Evolutionary conservation across 768 basidiomycete species (phyloP), one percentile per base, ranked within the genome.

Genomic region (Phaffia tasmanica): DNA sequence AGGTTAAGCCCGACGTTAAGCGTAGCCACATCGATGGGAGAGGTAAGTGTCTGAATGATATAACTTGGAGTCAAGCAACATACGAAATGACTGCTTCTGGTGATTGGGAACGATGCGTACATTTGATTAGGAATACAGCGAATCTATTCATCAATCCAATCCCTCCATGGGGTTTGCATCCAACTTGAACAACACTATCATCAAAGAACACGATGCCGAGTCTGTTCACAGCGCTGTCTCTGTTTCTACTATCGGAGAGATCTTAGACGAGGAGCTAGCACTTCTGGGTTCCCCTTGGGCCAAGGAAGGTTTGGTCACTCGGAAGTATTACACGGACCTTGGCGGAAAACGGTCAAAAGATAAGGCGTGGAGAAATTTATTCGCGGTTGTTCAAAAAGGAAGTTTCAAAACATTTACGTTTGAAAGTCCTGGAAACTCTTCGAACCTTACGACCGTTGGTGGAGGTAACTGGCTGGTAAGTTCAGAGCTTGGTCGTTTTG

Each of bases 381-480:
- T 99, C 72, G 88, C 93, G 47, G 95, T 98, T 74, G 91, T 97
- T 32, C 88, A 90, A 70, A 88, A 86, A 71, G 95, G 95, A 62
- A 88, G 94, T 76, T 79, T 99, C 32, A 88, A 85, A 76, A 95
- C 95, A 91, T 98, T 98, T 73, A 85, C 82, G 16, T 99, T 99
- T 78, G 86, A 86, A 42, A 79, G 83, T 66, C 69, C 68, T 23
- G 70, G 35, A 42, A 42, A 42, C 11, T 42, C 35, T 42, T 42
- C 35, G 11, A 42, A 11, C 35, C 4, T 4, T 42, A 56, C n/a
- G 56, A 80, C 78, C 21, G 84, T 97, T 68, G 95, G 95, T 14
- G 94, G 94, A 63, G 95, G 95, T 2, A 98, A 99, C 73, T 99
- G 95, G 95, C 83, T 97, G 72, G 93, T 95, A 72, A 75, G 91